A percentile compares a stretch with the other conserved stretches of the same genome.
phyloP scores from a whole-genome alignment of 768 basidiomycete genomes.

The Hypholoma fasciculare region DNA sequence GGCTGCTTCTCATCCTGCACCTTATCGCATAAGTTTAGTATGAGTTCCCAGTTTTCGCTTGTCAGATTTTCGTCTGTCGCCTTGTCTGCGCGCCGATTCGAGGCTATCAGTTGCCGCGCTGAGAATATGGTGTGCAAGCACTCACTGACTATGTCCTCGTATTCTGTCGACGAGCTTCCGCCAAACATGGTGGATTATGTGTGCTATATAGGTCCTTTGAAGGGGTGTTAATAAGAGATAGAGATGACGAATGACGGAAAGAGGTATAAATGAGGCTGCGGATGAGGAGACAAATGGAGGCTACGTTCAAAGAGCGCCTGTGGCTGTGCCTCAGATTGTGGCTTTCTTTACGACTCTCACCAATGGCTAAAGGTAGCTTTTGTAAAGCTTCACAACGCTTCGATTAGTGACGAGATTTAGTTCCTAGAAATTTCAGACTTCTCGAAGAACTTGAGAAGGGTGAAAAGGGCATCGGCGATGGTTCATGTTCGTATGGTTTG shows the following conservation, averaged over 20 bases:
- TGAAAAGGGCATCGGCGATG: conserved; percentile 99
- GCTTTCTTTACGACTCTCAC: conserved; percentile 3
- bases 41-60: conserved; percentile 93
- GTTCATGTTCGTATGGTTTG: conserved; percentile 95
- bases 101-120: conserved; percentile 1
- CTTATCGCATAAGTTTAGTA: conserved; percentile 94
- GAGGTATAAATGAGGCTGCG: conserved; percentile 8
- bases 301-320: conserved; percentile 13
- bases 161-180: conserved; percentile 67
- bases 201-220: conserved; percentile 1
- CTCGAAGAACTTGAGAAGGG: conserved; percentile 99
- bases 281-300: conserved; percentile 7
- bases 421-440: conserved; percentile 94
- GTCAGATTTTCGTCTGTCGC: conserved; percentile 98
- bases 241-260: conserved; percentile 1
- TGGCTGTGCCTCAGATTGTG: conserved; percentile 29
- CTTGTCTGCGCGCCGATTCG: conserved; percentile 56
- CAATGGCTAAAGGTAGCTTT: conserved; percentile 54
- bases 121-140: conserved; percentile 18
- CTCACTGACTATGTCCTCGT: conserved; percentile 92
- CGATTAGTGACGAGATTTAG: conserved; percentile 36
- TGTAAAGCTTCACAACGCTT: neutral
- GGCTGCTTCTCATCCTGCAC: conserved; percentile 85
- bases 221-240: neutral
- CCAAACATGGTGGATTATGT: conserved; percentile 58